Evolutionary conservation across 2,329 filamentous ascomycete genomes (phyloP).

Genomic region (Geosmithia morbida): DNA sequence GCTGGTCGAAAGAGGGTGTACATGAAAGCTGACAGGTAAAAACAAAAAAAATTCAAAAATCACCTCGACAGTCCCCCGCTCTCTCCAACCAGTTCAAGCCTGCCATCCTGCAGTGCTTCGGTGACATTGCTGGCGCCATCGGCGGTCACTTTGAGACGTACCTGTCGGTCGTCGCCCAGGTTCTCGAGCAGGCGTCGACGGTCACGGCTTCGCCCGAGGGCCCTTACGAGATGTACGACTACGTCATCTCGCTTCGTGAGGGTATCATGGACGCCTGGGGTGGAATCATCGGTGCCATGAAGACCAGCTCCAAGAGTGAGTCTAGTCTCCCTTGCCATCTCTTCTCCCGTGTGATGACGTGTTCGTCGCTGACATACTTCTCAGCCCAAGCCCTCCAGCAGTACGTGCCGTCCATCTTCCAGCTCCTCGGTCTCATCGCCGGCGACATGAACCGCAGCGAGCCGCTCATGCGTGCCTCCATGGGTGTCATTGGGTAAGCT

Average conservation of each 20-base stretch:
- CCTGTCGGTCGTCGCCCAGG: conserved; percentile 79
- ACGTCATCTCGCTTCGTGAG: conserved; percentile 85
- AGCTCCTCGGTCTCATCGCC: conserved; percentile 67
- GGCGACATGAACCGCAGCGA: conserved; percentile 82
- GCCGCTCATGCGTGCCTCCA: conserved; percentile 78
- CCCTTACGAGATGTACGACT: conserved; percentile 92
- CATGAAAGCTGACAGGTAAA: too few species aligned
- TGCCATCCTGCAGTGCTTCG: conserved; percentile 93
- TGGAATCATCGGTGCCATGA: conserved; percentile 91
- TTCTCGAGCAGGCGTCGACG: conserved; percentile 80
- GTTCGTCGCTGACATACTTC: conserved; percentile 8
- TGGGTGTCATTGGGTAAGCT: conserved; percentile 89
- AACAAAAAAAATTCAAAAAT: too few species aligned
- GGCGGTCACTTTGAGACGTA: conserved; percentile 87
- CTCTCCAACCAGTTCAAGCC: conserved; percentile 95
- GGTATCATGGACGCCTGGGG: conserved; percentile 99
- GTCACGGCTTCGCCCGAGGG: conserved; percentile 69
- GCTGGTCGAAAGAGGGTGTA: too few species aligned
- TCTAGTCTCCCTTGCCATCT: conserved; percentile 4
- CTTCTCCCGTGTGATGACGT: neutral
- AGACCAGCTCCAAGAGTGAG: conserved; percentile 62
- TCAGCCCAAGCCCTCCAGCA: conserved; percentile 56
- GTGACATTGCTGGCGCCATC: conserved; percentile 93
- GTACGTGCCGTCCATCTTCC: conserved; percentile 76
- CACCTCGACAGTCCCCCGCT: too few species aligned